Base-by-base conservation (phyloP, 352 stramenopile species). In the Pythium diclinum region DNA sequence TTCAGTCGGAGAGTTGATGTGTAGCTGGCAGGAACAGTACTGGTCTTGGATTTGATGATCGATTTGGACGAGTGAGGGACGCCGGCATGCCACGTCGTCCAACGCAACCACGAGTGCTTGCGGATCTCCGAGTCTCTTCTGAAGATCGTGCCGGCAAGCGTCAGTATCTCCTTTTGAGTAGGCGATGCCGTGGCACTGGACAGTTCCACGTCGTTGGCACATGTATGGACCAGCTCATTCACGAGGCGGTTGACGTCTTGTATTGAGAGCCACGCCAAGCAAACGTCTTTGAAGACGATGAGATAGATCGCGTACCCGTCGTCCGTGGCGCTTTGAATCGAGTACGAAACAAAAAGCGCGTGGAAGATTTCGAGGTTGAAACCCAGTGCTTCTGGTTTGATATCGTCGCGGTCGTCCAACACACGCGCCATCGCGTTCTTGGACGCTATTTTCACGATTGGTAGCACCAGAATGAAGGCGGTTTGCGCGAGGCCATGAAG, bases 341-440 rank as follows among this genome's bases (percentile, higher is more conserved):
- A 49, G 46, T 21, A 55, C 44, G 47, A 19, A 9, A 59, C 25
- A 21, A 59, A 68, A 6, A 68, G 33, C 34, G 61, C 53, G 33
- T 68, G 42, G 46, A 68, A 68, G 14, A 68, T 25, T 23, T 68
- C 62, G 55, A 68, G 34, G 19, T 59, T 63, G 32, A 68, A 61
- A 23, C 56, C 42, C 8, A 63, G 25, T 16, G 42, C 23, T 28
- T 63, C 46, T 4, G 62, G 53, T 23, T 63, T 58, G 55, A 59
- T 14, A 32, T 68, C 44, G 21, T 62, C 54, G 2, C 51, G 30
- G 33, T 68, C 54, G 6, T 21, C 17, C 2, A 68, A 33, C 28
- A 40, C 17, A 16, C 28, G 21, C 8, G 6, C 21, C 16, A 81
- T 62, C 0, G 48, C 52, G 14, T 61, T 69, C 51, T 67, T 81